Base-by-base conservation (phyloP, 2,329 filamentous ascomycete genomes). In the Diaporthe citri region DNA sequence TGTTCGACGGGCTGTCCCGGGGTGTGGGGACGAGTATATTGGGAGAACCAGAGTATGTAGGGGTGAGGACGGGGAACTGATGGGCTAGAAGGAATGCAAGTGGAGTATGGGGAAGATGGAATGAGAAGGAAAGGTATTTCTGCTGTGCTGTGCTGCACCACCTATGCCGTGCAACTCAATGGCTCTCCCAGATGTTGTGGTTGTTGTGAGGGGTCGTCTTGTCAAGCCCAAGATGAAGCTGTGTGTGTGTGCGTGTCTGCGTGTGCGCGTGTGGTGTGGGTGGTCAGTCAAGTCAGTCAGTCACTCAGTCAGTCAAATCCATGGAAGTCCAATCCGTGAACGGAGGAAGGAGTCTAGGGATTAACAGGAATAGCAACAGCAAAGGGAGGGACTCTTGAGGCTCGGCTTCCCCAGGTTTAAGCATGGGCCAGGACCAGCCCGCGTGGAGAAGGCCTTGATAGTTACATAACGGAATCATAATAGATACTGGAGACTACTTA, bases 371-470 rank as follows among this genome's bases (percentile, higher is more conserved):
- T 34, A 31, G 46, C 62, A 67, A 3, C 20, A 20, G n/a, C 43
- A 34, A 72, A 62, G 56, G 70, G 56, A 72, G 41, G 6, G 15
- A 9, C 17, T 34, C 67, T 36, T 71, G 52, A 71, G 43, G 43
- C 56, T 59, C 70, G 70, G 70, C 70, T 72, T 72, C 70, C 56
- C 56, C 70, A 72, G 70, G 70, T 72, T 72, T 62, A 72, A 72
- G 64, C 64, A 52, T 20, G 46, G 34, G 31, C 64, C 64, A 52
- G 43, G 64, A 39, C 62, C 62, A 28, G 31, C 46, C 41, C 22
- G 34, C 64, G 64, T 55, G 34, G 64, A 69, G 64, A 28, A 22
- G 64, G 31, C 31, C 12, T 25, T 52, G 64, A 69, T 69, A 41
- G 64, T 69, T 69, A 69, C 64, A 69, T 69, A 69, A 69, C 64